Percentiles rank a stretch among this genome's conserved stretches.
Evolutionary conservation across 2,329 filamentous ascomycete genomes (phyloP).

Genomic region (Neophaeococcomyces mojaviensis): DNA sequence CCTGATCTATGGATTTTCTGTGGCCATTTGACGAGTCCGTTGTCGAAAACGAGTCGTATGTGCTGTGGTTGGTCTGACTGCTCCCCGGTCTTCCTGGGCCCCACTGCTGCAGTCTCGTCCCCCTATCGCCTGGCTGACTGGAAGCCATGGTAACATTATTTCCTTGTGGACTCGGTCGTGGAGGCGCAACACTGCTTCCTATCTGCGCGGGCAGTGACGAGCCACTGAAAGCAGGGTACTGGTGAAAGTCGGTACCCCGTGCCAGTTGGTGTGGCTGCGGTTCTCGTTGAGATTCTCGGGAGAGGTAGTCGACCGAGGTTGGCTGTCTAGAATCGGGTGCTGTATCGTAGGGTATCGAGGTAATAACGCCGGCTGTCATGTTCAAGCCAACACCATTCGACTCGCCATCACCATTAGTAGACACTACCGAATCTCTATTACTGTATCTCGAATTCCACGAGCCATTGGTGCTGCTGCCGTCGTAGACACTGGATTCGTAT

Average conservation of each 20-base stretch:
- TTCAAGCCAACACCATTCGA: slow-evolving; percentile 55
- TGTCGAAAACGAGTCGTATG: slow-evolving; percentile 57
- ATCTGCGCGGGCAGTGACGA: slow-evolving; percentile 42
- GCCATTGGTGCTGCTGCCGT: slow-evolving; percentile 40
- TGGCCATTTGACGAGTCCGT: slow-evolving; percentile 46
- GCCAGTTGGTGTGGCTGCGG: slow-evolving; percentile 77
- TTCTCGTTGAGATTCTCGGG: slow-evolving; percentile 58
- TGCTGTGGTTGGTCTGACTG: slow-evolving; percentile 49
- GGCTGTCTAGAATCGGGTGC: slow-evolving; percentile 62
- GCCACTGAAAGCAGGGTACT: slow-evolving; percentile 70
- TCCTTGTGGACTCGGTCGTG: slow-evolving; percentile 52
- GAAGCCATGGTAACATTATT: slow-evolving; percentile 59
- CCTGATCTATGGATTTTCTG: slow-evolving; percentile 55
- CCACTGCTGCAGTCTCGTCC: slow-evolving; percentile 73
- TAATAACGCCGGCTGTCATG: slow-evolving; percentile 73
- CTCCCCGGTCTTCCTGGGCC: slow-evolving; percentile 48
- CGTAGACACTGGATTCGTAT: slow-evolving; percentile 33
- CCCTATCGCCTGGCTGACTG: slow-evolving; percentile 60
- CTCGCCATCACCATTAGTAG: slow-evolving; percentile 61
- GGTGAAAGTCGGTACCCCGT: slow-evolving; percentile 76
- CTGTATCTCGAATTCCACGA: slow-evolving; percentile 68
- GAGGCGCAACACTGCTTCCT: slow-evolving; percentile 52
- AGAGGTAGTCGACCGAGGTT: slow-evolving; percentile 64
- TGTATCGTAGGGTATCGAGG: slow-evolving; percentile 78
- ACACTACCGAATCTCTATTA: slow-evolving; percentile 63